Percentiles rank a stretch among this genome's conserved stretches.
phyloP scores from a whole-genome alignment of 2,329 filamentous ascomycete genomes.

The Incumbomyces lentus region DNA sequence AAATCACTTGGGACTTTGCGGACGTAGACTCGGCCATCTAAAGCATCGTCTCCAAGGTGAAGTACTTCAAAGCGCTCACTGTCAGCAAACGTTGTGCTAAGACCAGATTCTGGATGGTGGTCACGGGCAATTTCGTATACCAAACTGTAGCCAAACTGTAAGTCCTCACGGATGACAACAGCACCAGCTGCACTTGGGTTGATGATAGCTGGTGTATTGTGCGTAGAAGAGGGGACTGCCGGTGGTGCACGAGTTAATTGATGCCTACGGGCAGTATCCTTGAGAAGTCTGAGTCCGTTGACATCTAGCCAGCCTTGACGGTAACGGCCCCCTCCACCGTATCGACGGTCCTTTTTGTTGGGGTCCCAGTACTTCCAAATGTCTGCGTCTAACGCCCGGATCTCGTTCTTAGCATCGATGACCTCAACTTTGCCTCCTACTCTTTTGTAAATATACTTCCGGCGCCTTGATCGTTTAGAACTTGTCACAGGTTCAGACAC shows the following conservation, averaged over 20 bases:
- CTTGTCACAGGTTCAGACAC: constrained; percentile 1
- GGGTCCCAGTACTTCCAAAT: not conserved
- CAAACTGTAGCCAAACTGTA: not conserved
- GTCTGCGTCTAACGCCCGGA: not conserved
- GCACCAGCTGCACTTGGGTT: too few species aligned
- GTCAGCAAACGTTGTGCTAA: not conserved
- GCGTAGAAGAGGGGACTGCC: too few species aligned
- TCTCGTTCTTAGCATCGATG: not conserved
- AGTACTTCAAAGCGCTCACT: not conserved
- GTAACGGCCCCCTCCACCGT: not conserved
- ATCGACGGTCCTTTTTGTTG: not conserved
- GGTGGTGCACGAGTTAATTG: too few species aligned
- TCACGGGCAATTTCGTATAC: not conserved
- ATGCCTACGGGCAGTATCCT: too few species aligned
- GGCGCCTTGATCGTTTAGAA: not conserved
- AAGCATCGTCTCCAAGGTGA: not conserved
- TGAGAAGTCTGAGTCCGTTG: too few species aligned
- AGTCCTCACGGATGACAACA: not conserved
- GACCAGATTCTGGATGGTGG: not conserved
- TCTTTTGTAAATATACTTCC: not conserved
- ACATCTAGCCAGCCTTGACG: too few species aligned
- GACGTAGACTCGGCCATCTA: not conserved
- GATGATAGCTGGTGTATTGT: too few species aligned
- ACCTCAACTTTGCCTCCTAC: not conserved
- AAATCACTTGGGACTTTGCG: too few species aligned